These are phyloP conservation scores for Anthracocystis walkeri DNA, from an alignment of 1,284 basidiomycete species.

Conservation along the genomic window DNA sequence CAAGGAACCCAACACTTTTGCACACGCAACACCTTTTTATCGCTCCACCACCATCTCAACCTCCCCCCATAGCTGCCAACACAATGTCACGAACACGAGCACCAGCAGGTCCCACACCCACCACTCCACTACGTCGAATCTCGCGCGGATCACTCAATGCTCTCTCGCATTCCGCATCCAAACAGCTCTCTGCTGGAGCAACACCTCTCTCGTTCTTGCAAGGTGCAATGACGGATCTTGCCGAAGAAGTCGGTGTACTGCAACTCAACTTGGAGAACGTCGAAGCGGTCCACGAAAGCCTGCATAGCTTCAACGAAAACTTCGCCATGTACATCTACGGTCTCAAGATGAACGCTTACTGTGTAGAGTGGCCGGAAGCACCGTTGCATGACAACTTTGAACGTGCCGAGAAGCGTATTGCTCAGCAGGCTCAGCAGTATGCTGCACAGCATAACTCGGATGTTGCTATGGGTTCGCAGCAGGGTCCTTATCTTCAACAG, in stretches of 20 bases:
- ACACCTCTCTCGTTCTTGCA: conserved; percentile 87
- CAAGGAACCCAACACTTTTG: neutral
- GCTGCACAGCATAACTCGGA: conserved; percentile 44
- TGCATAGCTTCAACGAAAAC: conserved; percentile 89
- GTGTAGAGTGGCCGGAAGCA: conserved; percentile 86
- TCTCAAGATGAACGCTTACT: conserved; percentile 93
- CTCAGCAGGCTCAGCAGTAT: conserved; percentile 49
- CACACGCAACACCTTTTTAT: too few relatives aligned
- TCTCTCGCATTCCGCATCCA: conserved; percentile 75
- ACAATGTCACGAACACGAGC: conserved; percentile 33
- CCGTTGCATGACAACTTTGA: conserved; percentile 61
- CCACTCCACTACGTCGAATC: conserved; percentile 85
- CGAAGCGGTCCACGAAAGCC: conserved; percentile 78
- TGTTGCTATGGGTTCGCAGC: conserved; percentile 4
- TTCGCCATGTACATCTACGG: conserved; percentile 92
- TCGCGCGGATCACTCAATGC: conserved; percentile 90
- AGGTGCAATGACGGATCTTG: conserved; percentile 83
- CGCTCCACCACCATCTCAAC: conserved; percentile 10
- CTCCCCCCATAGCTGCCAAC: conserved; percentile 1
- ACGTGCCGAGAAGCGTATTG: conserved; percentile 51
- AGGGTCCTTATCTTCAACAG: conserved; percentile 14
- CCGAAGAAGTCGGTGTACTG: conserved; percentile 85
- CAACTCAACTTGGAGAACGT: conserved; percentile 81
- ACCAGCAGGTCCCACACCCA: conserved; percentile 52
- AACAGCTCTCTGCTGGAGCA: conserved; percentile 38